Conservation (phyloP, 768 basidiomycete species). For the Serendipita sp. region DNA sequence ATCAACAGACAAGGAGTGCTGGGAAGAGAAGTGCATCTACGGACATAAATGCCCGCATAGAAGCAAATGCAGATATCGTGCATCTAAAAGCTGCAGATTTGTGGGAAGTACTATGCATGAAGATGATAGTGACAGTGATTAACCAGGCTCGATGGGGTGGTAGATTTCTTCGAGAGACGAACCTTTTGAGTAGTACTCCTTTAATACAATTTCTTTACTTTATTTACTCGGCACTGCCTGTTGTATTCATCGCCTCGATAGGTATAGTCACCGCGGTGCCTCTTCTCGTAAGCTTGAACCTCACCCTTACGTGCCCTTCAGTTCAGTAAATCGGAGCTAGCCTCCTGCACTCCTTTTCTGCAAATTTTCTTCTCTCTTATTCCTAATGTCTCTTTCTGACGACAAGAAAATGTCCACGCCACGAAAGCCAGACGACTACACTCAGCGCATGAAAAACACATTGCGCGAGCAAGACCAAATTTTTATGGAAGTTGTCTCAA, state of each 20-base stretch:
- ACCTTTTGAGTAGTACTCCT: no score
- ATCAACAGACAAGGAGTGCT: not conserved
- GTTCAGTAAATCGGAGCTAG: not conserved
- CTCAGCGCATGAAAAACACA: not conserved
- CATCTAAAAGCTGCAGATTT: not conserved
- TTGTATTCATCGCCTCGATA: no score
- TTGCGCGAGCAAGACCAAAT: not conserved
- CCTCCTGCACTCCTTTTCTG: constrained; percentile 2
- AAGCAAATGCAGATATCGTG: not conserved
- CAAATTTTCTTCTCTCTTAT: not conserved
- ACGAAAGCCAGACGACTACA: not conserved
- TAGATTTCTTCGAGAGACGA: no score
- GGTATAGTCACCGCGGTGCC: no score
- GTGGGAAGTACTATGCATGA: not conserved
- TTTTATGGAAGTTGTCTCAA: not conserved
- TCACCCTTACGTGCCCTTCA: not conserved
- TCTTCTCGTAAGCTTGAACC: no score
- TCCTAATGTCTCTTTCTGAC: not conserved
- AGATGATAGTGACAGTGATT: not conserved
- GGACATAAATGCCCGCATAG: not conserved
- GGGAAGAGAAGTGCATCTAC: not conserved
- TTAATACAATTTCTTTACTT: no score
- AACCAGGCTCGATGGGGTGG: not conserved
- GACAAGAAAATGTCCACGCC: not conserved
- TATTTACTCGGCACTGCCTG: no score